Base-by-base conservation (phyloP, 495 filamentous ascomycete genomes). In the Penicillium riverlandense region DNA sequence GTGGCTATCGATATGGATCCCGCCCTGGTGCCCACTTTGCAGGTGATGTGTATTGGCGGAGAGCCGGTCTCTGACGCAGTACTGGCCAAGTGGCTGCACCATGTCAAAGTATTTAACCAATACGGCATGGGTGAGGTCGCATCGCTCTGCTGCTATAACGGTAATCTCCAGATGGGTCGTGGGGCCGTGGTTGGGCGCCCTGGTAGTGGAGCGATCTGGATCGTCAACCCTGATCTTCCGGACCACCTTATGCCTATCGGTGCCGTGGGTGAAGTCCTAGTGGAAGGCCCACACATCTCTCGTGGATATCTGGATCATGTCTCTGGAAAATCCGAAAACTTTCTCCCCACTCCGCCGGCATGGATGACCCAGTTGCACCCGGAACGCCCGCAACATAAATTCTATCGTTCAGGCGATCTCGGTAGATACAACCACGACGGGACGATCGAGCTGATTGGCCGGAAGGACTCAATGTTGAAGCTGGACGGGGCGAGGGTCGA, bases 391-490 rank as follows among this genome's bases (percentile, higher is more conserved):
- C 31, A 30, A 1, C 34, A 44, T 27, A 49, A 55, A 12, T n/a
- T 63, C 11, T 94, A 94, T 52, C 77, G 85, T 4, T 90, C 88
- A 6, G 88, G 88, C 0, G 88, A 94, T 53, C 64, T 92, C 4
- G 87, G 88, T 11, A 71, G 88, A 1, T 72, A 88, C 13, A 68
- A 84, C 8, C 72, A 85, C 41, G 82, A 90, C 51, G 78, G 73
- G 4, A 80, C 76, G 10, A 81, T 92, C 39, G 78, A 85, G 38
- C 86, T 89, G 40, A 59, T 86, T 8, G 88, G 88, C 2, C 76
- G 88, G 9, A 80, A 78, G 2, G 88, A 94, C 54, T 83, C 86
- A 43, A 84, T 91, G 59, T 75, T 90, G 16, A 94, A 94, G 57
- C 71, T 94, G 0, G 73, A 86, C 9, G 88, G 88, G 0, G 84